A percentile compares a stretch with the other conserved stretches of the same genome.
phyloP scores from a whole-genome alignment of 148 eudicot genomes.

The Cornus controversa region DNA sequence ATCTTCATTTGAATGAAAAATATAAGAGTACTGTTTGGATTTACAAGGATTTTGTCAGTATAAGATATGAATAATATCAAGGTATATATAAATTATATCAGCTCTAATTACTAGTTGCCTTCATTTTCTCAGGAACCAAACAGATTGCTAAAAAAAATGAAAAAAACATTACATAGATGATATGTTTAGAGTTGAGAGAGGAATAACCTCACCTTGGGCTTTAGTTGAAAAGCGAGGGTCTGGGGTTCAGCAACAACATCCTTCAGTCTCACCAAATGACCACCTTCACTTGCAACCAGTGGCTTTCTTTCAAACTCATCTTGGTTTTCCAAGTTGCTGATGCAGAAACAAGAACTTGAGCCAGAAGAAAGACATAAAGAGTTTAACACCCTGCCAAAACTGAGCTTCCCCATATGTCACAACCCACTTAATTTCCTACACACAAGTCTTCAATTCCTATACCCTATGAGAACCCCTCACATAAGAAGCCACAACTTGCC shows the following conservation, averaged over 20 bases:
- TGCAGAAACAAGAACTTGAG: conserved; percentile 71
- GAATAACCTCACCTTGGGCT: conserved; percentile 68
- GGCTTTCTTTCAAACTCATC: conserved; percentile 66
- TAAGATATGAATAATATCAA: neutral
- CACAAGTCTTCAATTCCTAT: neutral
- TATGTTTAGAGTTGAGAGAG: too few relatives aligned
- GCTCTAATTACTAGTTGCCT: neutral
- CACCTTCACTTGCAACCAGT: conserved; percentile 49
- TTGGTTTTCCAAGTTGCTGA: conserved; percentile 40
- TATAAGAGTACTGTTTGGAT: too few relatives aligned
- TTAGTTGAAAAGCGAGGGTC: conserved; percentile 70
- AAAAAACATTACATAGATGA: too few relatives aligned
- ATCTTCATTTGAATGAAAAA: too few relatives aligned
- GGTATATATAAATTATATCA: neutral
- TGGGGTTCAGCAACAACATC: conserved; percentile 60
- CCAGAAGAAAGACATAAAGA: conserved; percentile 59
- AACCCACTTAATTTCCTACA: neutral
- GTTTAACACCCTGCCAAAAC: conserved; percentile 63
- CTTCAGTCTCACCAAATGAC: conserved; percentile 28
- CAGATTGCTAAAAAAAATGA: too few relatives aligned
- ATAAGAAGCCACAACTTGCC: conserved; percentile 6
- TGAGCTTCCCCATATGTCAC: conserved; percentile 52
- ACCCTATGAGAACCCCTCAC: neutral
- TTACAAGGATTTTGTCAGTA: too few relatives aligned
- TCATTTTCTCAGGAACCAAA: conserved; percentile 1